Conservation (phyloP, 495 filamentous ascomycete genomes). For the Neurospora tetraspora region DNA sequence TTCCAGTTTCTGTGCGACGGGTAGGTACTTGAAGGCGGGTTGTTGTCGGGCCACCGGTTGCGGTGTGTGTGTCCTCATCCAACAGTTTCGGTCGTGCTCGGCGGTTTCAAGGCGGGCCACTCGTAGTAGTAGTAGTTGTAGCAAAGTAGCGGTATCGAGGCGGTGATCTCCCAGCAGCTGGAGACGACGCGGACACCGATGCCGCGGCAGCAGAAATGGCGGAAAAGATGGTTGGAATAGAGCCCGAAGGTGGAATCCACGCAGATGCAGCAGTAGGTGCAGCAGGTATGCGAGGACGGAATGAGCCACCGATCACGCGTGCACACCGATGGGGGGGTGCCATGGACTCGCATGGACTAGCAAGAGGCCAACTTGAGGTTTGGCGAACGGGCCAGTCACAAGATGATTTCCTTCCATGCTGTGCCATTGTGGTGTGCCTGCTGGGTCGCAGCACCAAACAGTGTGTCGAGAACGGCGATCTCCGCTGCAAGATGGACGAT, state of each 20-base stretch:
- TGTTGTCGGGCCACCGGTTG: neutral
- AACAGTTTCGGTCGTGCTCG: slow-evolving; percentile 7
- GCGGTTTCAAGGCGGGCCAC: slow-evolving; percentile 12
- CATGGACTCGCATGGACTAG: neutral
- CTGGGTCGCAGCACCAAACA: slow-evolving; percentile 4
- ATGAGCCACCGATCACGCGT: slow-evolving; percentile 6
- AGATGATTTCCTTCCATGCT: slow-evolving; percentile 12
- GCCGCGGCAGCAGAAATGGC: slow-evolving; percentile 10
- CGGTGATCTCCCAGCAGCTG: neutral
- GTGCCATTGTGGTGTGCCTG: neutral
- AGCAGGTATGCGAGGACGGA: slow-evolving; percentile 4
- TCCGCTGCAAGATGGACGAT: neutral
- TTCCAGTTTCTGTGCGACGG: neutral
- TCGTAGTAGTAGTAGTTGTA: slow-evolving; percentile 13
- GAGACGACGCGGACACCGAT: slow-evolving; percentile 2
- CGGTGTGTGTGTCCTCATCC: slow-evolving; percentile 1
- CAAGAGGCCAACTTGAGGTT: slow-evolving; percentile 8
- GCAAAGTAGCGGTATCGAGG: slow-evolving; percentile 10
- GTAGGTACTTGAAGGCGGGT: neutral
- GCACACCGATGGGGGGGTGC: neutral
- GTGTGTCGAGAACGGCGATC: slow-evolving; percentile 1
- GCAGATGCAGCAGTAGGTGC: slow-evolving; percentile 2
- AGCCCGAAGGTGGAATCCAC: neutral
- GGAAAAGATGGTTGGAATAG: neutral
- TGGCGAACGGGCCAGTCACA: slow-evolving; percentile 13